Conservation (phyloP, 768 basidiomycete species). For the Crepidotus variabilis region DNA sequence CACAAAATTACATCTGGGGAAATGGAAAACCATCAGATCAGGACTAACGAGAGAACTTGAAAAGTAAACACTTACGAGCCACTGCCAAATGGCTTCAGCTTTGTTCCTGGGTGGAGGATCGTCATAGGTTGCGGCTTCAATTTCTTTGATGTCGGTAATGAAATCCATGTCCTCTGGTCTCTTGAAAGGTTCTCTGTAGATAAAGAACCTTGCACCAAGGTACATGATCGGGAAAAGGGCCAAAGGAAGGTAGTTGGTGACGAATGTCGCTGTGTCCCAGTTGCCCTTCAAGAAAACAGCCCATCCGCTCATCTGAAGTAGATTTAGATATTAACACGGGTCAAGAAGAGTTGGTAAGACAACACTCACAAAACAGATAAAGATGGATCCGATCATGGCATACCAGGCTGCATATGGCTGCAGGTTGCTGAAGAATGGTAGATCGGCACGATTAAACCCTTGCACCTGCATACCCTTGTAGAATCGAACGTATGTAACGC, state of each 20-base stretch:
- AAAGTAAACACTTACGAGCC: conserved; percentile 69
- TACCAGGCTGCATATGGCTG: conserved; percentile 78
- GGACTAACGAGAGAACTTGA: background rate
- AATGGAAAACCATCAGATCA: background rate
- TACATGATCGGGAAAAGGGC: conserved; percentile 77
- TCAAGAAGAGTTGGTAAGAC: background rate
- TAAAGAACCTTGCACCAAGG: conserved; percentile 46
- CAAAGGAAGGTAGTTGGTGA: conserved; percentile 80
- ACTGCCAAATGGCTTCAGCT: conserved; percentile 69
- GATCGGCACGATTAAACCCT: conserved; percentile 62
- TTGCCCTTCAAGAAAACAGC: conserved; percentile 34
- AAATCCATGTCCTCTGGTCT: conserved; percentile 81
- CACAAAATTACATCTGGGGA: conserved; percentile 12
- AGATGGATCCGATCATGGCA: conserved; percentile 31
- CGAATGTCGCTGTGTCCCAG: conserved; percentile 60
- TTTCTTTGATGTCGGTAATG: conserved; percentile 60
- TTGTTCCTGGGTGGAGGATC: conserved; percentile 69
- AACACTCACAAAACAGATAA: conserved; percentile 60
- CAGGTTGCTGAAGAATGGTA: conserved; percentile 67
- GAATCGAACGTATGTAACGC: conserved; percentile 78
- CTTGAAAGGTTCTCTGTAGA: conserved; percentile 41
- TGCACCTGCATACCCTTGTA: conserved; percentile 78
- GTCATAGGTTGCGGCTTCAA: conserved; percentile 68
- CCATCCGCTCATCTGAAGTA: conserved; percentile 40
- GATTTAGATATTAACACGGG: background rate